These are phyloP conservation scores for Spizellomyces sp. DNA, from an alignment of 192 early-diverging fungal species.

Conservation along the genomic window DNA sequence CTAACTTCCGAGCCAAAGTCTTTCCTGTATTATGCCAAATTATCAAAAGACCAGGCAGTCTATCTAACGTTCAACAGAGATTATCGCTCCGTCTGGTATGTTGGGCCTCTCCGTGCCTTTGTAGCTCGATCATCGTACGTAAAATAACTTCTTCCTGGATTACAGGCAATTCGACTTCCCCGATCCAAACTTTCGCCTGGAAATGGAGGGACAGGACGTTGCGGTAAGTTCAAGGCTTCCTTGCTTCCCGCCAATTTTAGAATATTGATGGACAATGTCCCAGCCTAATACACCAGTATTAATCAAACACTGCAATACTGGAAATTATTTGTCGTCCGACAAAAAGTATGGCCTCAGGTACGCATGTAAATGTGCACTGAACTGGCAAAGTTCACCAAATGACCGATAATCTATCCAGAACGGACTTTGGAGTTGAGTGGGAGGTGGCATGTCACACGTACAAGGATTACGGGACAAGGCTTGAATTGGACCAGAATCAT, in stretches of 20 bases:
- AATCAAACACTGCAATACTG: constrained; percentile 40
- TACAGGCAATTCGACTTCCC: constrained; percentile 37
- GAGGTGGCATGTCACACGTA: constrained; percentile 39
- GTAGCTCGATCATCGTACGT: too few species aligned
- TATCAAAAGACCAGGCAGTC: constrained; percentile 36
- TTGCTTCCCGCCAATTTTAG: neutral
- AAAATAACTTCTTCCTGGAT: neutral
- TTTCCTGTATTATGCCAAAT: constrained; percentile 24
- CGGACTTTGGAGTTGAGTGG: constrained; percentile 44
- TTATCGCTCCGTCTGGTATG: too few species aligned
- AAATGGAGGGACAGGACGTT: constrained; percentile 40
- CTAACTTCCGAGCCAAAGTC: constrained; percentile 36
- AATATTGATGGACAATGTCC: neutral
- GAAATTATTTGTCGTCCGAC: constrained; percentile 37
- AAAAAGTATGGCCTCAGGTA: constrained; percentile 26
- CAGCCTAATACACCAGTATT: constrained; percentile 34
- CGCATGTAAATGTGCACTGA: neutral
- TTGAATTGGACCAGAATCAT: constrained; percentile 22
- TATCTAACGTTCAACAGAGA: constrained; percentile 26
- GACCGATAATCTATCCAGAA: constrained; percentile 23
- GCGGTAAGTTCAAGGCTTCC: constrained; percentile 12
- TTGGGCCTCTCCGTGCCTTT: too few species aligned
- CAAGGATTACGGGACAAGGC: constrained; percentile 22
- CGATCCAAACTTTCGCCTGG: constrained; percentile 33
- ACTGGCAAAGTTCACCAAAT: neutral